Base-by-base conservation (phyloP, 2,329 filamentous ascomycete species). In the Cercospora sp. region DNA sequence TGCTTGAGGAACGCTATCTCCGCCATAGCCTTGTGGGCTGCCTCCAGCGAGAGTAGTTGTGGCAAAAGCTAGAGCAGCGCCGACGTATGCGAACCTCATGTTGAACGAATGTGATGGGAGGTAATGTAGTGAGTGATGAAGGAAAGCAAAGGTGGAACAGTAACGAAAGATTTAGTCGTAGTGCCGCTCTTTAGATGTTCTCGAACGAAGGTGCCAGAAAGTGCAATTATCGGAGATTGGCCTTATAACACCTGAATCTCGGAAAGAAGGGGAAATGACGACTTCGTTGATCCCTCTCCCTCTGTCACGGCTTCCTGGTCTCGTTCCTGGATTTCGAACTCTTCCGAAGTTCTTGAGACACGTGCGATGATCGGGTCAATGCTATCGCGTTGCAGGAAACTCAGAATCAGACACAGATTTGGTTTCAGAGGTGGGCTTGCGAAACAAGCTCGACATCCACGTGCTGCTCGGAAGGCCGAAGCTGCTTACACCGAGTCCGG, bases 71-170 rank as follows among this genome's bases (percentile, higher is more conserved):
- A 67, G 23, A 20, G 67, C 67, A 26, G 59, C 61, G 18, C 26
- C 42, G 40, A 61, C 42, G 45, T 45, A 20, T 48, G 64, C 51
- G 60, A 64, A 64, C 20, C 60, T 67, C 65, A 69, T 69, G 28
- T 63, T 61, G 57, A 33, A 16, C 6, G 23, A 42, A 20, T 55
- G 13, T 23, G 10, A 26, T 55, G 23, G 12, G 4, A 9, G 7
- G 51, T 12, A 36, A 36, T 5, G 33, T 36, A 13, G 12, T 12
- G 31, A 33, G 12, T 36, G 33, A 13, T 36, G 33, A 36, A 36
- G 30, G 10, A 12, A 13, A 13, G 33, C 12, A 12, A 40, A 40
- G 36, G 16, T 5, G n/a, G 36, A n/a, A 40, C 36, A 40, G 36
- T 16, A 40, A 40, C 36, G 36, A 40, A 40, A 16, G 16, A n/a